Evolutionary conservation across 1,284 basidiomycete species (phyloP).

Genomic region (Trichosporon asahii): DNA sequence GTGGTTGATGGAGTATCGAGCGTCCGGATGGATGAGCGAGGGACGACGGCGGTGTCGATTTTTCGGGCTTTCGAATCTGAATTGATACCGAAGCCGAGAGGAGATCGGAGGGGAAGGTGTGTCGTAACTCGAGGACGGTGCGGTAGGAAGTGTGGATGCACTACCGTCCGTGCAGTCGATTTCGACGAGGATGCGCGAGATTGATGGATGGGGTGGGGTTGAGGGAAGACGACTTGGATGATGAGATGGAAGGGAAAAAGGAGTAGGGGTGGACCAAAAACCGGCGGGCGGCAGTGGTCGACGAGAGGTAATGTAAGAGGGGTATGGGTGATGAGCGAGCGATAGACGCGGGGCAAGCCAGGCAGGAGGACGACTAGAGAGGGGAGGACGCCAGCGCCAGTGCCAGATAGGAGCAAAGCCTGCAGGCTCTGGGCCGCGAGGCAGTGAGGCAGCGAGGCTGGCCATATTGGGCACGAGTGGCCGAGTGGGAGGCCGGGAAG

Average conservation of each 20-base stretch:
- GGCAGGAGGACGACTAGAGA: neutral
- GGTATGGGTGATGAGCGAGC: neutral
- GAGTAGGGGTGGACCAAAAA: neutral
- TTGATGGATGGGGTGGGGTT: neutral
- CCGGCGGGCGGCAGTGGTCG: neutral
- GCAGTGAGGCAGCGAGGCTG: neutral
- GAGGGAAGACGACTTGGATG: neutral
- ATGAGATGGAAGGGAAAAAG: neutral
- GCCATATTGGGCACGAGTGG: neutral
- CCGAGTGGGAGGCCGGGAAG: neutral
- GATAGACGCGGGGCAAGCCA: neutral
- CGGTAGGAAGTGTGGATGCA: neutral
- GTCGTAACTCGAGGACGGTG: neutral
- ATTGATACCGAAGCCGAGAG: neutral
- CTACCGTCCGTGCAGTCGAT: neutral
- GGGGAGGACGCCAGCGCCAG: neutral
- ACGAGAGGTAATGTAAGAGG: neutral
- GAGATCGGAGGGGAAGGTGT: neutral
- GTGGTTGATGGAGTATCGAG: neutral
- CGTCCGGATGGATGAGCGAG: neutral
- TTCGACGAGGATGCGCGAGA: neutral
- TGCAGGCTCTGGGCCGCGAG: too few species aligned
- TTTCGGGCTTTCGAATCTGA: slow-evolving; percentile 2
- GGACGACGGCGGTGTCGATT: neutral
- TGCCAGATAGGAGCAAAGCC: neutral